Percentiles rank a stretch among this genome's conserved stretches.
Conservation (phyloP, 2,329 filamentous ascomycete species). For the Sclerotinia borealis region DNA sequence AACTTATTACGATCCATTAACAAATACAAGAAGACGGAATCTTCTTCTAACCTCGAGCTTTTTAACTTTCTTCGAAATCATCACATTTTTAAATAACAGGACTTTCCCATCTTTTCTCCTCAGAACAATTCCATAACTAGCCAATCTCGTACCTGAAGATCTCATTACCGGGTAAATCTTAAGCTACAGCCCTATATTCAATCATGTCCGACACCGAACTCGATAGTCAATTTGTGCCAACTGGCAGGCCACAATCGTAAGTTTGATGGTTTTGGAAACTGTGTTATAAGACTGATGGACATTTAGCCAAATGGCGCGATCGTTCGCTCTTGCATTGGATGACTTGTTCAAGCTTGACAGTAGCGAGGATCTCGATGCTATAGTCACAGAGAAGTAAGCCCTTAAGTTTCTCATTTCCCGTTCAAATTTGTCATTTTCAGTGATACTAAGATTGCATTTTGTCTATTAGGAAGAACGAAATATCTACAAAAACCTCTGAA, state of each 20-base stretch:
- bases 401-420: background rate
- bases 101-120: background rate
- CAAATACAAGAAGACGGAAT: conserved; percentile 3
- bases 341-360: conserved; percentile 85
- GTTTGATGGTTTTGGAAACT: conserved; percentile 34
- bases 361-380: conserved; percentile 65
- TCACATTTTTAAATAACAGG: background rate
- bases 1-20: conserved; percentile 4
- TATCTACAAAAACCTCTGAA: conserved; percentile 68
- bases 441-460: background rate
- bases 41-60: background rate
- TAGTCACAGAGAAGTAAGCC: conserved; percentile 71
- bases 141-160: conserved; percentile 3
- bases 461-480: conserved; percentile 64
- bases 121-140: background rate
- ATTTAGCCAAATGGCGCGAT: conserved; percentile 73
- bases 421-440: background rate
- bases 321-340: conserved; percentile 80
- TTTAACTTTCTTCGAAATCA: background rate
- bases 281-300: conserved; percentile 13
- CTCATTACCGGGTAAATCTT: background rate
- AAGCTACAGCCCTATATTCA: conserved; percentile 5
- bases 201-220: conserved; percentile 58
- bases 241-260: conserved; percentile 70
- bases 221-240: conserved; percentile 76